These are phyloP conservation scores for Dioscorea alata DNA, from an alignment of 106 monocot genomes.

Conservation along the genomic window DNA sequence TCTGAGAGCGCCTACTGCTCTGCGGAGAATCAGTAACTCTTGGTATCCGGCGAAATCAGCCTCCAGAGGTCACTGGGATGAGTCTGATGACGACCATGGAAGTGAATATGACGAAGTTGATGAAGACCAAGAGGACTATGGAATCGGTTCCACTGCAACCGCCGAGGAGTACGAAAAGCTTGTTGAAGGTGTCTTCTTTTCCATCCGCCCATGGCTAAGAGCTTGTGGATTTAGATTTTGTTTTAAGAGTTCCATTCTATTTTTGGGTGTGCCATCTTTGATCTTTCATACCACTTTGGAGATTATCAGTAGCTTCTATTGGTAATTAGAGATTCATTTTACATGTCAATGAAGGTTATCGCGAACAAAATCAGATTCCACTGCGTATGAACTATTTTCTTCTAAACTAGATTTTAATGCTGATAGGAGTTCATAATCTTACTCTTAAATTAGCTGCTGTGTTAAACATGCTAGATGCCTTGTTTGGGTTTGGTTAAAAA, in stretches of 20 bases:
- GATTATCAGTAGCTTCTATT: neutral
- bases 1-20: neutral
- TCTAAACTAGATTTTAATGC: too few relatives aligned
- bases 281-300: neutral
- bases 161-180: slow-evolving; percentile 10
- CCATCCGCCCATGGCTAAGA: neutral
- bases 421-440: too few relatives aligned
- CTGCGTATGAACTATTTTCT: too few relatives aligned
- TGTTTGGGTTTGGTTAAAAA: too few relatives aligned
- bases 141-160: neutral
- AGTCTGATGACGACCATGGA: slow-evolving; percentile 30
- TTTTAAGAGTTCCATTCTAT: neutral
- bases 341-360: too few relatives aligned
- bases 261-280: neutral
- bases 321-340: neutral
- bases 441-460: too few relatives aligned
- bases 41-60: slow-evolving; percentile 1
- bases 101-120: slow-evolving; percentile 19
- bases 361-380: too few relatives aligned
- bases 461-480: too few relatives aligned
- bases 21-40: neutral
- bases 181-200: slow-evolving; percentile 14
- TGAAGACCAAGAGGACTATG: slow-evolving; percentile 4
- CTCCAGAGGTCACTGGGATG: slow-evolving; percentile 31
- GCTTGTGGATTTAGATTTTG: too few relatives aligned